Evolutionary conservation across 23 red algal species (phyloP).

Genomic region (Agarophyton chilense): DNA sequence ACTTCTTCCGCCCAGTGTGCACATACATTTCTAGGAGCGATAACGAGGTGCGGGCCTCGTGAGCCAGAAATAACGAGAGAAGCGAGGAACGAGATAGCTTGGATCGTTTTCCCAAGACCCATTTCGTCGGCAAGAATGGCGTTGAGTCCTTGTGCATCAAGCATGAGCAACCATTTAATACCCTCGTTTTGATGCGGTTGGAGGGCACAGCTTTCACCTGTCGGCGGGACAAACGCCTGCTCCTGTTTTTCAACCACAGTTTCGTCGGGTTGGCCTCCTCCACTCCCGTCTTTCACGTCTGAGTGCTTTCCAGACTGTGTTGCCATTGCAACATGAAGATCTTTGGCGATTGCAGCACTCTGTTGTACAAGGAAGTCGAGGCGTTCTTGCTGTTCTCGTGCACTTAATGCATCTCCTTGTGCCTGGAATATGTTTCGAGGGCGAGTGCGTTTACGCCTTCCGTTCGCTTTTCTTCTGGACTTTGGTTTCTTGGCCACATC

Average conservation of each 20-base stretch:
- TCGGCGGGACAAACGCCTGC: constrained; percentile 43
- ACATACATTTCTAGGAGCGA: constrained; percentile 78
- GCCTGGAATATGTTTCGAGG: constrained; percentile 24
- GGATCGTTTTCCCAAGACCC: constrained; percentile 85
- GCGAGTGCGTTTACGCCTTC: constrained; percentile 36
- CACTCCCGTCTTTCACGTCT: background rate
- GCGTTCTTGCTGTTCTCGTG: constrained; percentile 39
- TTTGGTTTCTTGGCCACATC: background rate
- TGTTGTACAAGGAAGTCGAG: constrained; percentile 46
- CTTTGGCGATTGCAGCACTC: constrained; percentile 47
- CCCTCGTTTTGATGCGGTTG: constrained; percentile 65
- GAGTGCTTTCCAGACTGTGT: constrained; percentile 2
- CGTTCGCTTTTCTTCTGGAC: constrained; percentile 13
- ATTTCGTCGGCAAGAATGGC: constrained; percentile 87
- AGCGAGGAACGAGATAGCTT: constrained; percentile 64
- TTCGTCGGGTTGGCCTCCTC: background rate
- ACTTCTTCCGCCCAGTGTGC: constrained; percentile 86
- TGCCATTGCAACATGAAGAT: constrained; percentile 46
- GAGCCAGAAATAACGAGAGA: constrained; percentile 43
- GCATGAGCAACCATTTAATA: constrained; percentile 63
- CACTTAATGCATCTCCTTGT: constrained; percentile 28
- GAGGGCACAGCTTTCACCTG: constrained; percentile 6
- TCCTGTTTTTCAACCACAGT: background rate
- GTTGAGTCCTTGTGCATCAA: constrained; percentile 58
- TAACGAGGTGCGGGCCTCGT: constrained; percentile 82